A percentile compares a stretch with the other conserved stretches of the same genome.
phyloP scores from a whole-genome alignment of 2,329 filamentous ascomycete genomes.

The Colletotrichum endophyticum region DNA sequence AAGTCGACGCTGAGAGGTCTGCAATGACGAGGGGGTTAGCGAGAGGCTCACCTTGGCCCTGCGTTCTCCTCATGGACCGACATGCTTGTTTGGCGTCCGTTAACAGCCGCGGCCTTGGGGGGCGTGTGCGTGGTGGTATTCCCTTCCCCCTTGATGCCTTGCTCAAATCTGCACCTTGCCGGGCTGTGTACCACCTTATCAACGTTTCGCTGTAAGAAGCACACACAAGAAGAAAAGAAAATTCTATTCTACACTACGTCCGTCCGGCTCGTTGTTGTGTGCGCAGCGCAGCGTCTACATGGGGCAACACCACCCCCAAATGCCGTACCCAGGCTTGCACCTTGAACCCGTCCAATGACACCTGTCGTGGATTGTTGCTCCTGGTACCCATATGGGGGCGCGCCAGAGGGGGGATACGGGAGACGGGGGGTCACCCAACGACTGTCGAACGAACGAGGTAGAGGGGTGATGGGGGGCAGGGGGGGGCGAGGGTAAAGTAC shows the following conservation, averaged over 20 bases:
- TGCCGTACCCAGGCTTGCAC: not conserved
- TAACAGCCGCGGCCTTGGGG: not conserved
- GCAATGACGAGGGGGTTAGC: not conserved
- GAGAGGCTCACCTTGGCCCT: not conserved
- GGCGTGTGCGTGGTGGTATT: not conserved
- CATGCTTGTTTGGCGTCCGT: not conserved
- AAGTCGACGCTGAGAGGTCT: not conserved
- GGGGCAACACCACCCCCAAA: not conserved
- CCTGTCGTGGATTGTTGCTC: slow-evolving; percentile 2
- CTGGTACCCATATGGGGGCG: not conserved
- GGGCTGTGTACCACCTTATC: not conserved
- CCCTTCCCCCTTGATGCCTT: not conserved
- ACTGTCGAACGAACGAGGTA: not conserved
- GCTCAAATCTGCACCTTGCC: not conserved
- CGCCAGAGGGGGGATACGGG: not conserved
- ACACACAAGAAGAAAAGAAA: not conserved
- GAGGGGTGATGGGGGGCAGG: not conserved
- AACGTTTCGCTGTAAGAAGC: not conserved
- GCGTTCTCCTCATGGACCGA: not conserved
- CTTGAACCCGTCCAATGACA: slow-evolving; percentile 1
- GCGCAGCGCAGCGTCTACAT: not conserved
- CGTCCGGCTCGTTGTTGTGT: not conserved
- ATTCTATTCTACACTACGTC: not conserved
- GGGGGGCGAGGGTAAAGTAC: not conserved
- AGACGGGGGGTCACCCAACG: not conserved